Conservation (phyloP, 306 rosid species). For the Geum urbanum region DNA sequence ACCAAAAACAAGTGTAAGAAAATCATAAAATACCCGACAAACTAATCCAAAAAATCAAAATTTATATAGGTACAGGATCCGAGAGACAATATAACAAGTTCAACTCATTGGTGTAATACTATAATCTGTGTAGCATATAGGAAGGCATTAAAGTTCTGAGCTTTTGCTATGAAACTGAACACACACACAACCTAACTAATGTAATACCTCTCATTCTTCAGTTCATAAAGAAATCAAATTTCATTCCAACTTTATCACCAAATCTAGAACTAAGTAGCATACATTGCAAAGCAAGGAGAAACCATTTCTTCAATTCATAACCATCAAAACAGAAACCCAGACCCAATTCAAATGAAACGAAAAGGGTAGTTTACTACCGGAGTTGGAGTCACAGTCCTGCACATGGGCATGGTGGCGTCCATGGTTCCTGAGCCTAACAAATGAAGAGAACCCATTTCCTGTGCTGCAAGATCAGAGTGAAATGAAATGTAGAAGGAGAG, state of each 20-base stretch:
- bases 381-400: conserved; percentile 56
- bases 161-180: background rate
- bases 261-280: background rate
- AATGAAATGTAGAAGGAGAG: background rate
- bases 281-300: background rate
- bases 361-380: conserved; percentile 35
- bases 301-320: background rate
- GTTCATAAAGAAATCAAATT: background rate
- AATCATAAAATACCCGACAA: background rate
- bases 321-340: background rate
- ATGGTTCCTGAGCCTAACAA: conserved; percentile 24
- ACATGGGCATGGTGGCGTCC: conserved; percentile 65
- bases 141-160: background rate
- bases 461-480: background rate
- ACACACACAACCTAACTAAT: background rate
- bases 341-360: background rate
- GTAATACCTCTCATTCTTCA: background rate
- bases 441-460: background rate
- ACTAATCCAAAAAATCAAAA: background rate
- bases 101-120: background rate
- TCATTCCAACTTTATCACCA: background rate
- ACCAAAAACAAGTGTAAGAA: background rate
- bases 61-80: background rate
- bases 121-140: background rate
- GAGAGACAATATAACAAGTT: background rate